Percentiles rank a stretch among this genome's conserved stretches.
phyloP scores from a whole-genome alignment of 345 rosid genomes.

The Physaria fendleri region DNA sequence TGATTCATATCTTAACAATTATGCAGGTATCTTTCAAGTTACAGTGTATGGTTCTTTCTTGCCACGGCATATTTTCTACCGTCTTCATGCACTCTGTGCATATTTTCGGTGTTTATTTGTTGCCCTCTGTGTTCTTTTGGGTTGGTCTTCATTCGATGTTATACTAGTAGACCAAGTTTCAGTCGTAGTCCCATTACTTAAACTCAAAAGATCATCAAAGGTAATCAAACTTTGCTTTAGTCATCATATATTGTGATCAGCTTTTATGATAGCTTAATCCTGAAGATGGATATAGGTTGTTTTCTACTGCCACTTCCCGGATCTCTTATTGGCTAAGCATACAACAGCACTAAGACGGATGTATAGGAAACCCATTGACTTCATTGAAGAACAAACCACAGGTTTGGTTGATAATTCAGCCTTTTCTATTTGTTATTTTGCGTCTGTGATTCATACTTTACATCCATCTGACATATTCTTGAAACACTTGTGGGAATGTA shows the following conservation, averaged over 20 bases:
- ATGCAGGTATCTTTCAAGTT: conserved; percentile 66
- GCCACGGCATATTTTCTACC: conserved; percentile 77
- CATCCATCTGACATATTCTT: not conserved
- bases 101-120: conserved; percentile 77
- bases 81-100: conserved; percentile 79
- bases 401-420: conserved; percentile 31
- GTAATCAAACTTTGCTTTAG: conserved; percentile 30
- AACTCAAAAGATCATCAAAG: conserved; percentile 65
- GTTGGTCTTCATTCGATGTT: conserved; percentile 76
- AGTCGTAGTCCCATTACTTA: conserved; percentile 71
- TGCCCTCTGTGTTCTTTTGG: conserved; percentile 62
- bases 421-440: not conserved
- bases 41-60: conserved; percentile 78
- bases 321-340: conserved; percentile 77
- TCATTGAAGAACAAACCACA: conserved; percentile 73
- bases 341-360: conserved; percentile 67
- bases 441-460: not conserved
- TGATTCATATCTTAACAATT: not conserved
- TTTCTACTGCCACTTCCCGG: conserved; percentile 95
- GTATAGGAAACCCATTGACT: conserved; percentile 81
- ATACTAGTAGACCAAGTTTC: conserved; percentile 81
- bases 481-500: conserved; percentile 24
- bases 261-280: not conserved
- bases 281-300: conserved; percentile 43
- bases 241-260: not conserved